Percentiles rank a stretch among this genome's conserved stretches.
phyloP scores from a whole-genome alignment of 768 basidiomycete species.

The Auricularia auricula-judae region DNA sequence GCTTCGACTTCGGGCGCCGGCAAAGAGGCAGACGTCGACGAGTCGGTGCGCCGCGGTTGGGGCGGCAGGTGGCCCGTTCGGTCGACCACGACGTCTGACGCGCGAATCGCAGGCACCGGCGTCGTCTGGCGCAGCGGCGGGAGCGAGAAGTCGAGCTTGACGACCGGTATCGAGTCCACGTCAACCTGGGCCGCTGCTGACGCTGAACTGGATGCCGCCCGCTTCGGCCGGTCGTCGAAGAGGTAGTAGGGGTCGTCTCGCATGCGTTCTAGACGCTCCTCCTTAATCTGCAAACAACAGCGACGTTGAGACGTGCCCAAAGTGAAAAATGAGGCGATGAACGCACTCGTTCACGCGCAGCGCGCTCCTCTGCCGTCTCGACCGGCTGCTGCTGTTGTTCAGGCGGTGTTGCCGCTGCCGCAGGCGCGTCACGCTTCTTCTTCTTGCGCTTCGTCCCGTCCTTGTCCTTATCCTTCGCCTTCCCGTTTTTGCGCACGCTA shows the following conservation, averaged over 20 bases:
- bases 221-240: conserved; percentile 44
- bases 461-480: conserved; percentile 29
- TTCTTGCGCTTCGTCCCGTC: conserved; percentile 20
- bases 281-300: conserved; percentile 43
- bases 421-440: conserved; percentile 17
- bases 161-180: conserved; percentile 87
- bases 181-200: conserved; percentile 32
- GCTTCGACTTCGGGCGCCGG: conserved; percentile 48
- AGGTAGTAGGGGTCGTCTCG: conserved; percentile 91
- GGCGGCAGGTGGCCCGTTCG: conserved; percentile 5
- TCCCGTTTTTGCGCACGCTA: conserved; percentile 18
- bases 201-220: conserved; percentile 10
- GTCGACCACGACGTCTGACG: conserved; percentile 2
- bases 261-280: conserved; percentile 62
- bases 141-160: conserved; percentile 45
- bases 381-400: conserved; percentile 26
- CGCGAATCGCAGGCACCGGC: not conserved
- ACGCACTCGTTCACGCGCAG: conserved; percentile 53
- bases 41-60: not conserved
- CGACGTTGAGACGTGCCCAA: not conserved
- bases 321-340: not conserved
- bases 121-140: conserved; percentile 7
- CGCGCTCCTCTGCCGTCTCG: conserved; percentile 42
- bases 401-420: conserved; percentile 26
- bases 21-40: conserved; percentile 15